Evolutionary conservation across 192 early-diverging fungal genomes (phyloP), one percentile per base, ranked within the genome.

Genomic region (Coemansia furcata): DNA sequence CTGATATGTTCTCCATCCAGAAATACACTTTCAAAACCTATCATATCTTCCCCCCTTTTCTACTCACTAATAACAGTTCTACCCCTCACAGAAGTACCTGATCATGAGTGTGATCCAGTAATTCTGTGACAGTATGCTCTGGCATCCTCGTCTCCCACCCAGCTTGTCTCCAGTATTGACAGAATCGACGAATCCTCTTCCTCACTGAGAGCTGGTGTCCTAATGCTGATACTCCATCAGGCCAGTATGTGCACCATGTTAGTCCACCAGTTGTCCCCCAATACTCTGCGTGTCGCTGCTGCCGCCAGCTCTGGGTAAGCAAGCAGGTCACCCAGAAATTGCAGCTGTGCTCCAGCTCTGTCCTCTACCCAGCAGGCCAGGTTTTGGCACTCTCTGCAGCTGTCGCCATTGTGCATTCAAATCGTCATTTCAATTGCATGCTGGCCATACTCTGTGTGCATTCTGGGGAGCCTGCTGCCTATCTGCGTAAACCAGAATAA

Each of bases 381-480:
- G 9, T 62, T 36, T 21, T 6, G 6, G 12, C 38, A 12, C 26
- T 62, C 60, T 9, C 6, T 11, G 60, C 60, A 44, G 9, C 60
- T 42, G 0, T 62, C 42, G n/a, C 60, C 60, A 21, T 44, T 62
- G 40, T 4, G 17, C 8, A 62, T 2, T 17, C 12, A 23, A 1
- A 62, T 19, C 3, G 60, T 62, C 42, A 43, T 42, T 42, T 62
- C 60, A 2, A 44, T 43, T 62, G 60, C 60, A 2, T 29, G 40
- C 29, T 42, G 29, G 11, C 46, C 60, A 15, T 23, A 38, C 17
- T 62, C 40, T 14, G 60, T 42, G 2, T 26, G 40, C 21, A 62
- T 38, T 0, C 40, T 39, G 2, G 29, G 38, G 19, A 62, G 19
- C 1, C 42, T n/a, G 1, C 60, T 42, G 6, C 60, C 60, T 23